Evolutionary conservation across 2,329 filamentous ascomycete species (phyloP).

Genomic region (Leptographium wingfieldii): DNA sequence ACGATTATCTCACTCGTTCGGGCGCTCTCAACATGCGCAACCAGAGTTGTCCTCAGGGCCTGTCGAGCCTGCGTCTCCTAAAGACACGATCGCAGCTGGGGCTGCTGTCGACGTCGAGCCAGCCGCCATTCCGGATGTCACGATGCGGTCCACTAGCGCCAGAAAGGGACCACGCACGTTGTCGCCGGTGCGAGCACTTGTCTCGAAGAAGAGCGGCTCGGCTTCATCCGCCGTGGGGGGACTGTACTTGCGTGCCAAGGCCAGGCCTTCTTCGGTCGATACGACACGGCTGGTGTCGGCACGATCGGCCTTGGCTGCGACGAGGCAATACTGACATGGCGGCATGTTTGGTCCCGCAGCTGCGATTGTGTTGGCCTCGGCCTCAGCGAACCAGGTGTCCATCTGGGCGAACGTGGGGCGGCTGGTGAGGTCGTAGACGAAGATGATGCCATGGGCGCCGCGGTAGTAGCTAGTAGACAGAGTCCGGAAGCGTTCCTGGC

Average conservation of each 20-base stretch:
- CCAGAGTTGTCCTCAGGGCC: background rate
- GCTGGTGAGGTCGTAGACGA: constrained; percentile 37
- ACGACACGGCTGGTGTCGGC: constrained; percentile 28
- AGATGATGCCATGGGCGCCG: constrained; percentile 34
- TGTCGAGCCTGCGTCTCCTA: constrained; percentile 4
- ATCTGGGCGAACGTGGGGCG: constrained; percentile 37
- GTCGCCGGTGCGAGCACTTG: constrained; percentile 39
- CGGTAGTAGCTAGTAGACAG: constrained; percentile 39
- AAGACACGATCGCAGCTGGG: constrained; percentile 9
- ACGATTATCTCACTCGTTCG: background rate
- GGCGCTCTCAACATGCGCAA: background rate
- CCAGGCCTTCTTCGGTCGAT: constrained; percentile 31
- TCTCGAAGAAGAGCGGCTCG: constrained; percentile 36
- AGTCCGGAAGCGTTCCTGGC: constrained; percentile 36
- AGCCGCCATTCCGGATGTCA: constrained; percentile 14
- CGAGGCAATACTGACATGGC: constrained; percentile 14
- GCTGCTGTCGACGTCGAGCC: constrained; percentile 1
- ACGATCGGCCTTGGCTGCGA: constrained; percentile 40
- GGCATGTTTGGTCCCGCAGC: constrained; percentile 9
- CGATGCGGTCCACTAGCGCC: constrained; percentile 37
- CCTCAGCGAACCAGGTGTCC: constrained; percentile 42
- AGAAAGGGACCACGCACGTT: constrained; percentile 38
- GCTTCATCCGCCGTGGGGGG: background rate
- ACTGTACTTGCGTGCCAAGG: constrained; percentile 31
- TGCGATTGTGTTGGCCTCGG: constrained; percentile 32